A percentile compares a stretch with the other conserved stretches of the same genome.
Conservation (phyloP, 2,329 filamentous ascomycete genomes). For the Ceratocystis papillata region DNA sequence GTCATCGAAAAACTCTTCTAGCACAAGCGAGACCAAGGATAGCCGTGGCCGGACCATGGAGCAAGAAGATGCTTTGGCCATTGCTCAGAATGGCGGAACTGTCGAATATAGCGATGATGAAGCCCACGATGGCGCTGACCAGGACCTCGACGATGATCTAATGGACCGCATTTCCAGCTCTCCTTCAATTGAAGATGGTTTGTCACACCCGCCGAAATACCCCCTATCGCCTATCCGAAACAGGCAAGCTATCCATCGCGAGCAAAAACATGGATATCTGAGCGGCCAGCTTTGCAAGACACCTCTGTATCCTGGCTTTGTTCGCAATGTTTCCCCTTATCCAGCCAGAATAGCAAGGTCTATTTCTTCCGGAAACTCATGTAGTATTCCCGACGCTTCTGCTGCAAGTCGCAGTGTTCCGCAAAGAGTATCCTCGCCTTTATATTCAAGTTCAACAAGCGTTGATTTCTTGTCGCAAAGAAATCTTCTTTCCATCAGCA, state of each 20-base stretch:
- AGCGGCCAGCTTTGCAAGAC: background rate
- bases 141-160: conserved; percentile 78
- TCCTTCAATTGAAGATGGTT: conserved; percentile 98
- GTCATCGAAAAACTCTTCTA: conserved; percentile 21
- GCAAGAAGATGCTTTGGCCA: conserved; percentile 48
- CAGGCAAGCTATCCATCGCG: background rate
- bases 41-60: conserved; percentile 33
- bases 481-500: conserved; percentile 8
- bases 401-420: conserved; percentile 19
- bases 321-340: background rate
- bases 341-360: conserved; percentile 2
- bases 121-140: conserved; percentile 58
- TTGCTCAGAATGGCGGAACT: conserved; percentile 47
- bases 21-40: conserved; percentile 30
- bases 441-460: conserved; percentile 16
- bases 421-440: background rate
- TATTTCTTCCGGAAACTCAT: background rate
- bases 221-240: conserved; percentile 1
- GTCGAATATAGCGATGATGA: conserved; percentile 33
- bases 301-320: background rate
- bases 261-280: background rate
- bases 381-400: conserved; percentile 7
- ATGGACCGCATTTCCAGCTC: conserved; percentile 99
- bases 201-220: conserved; percentile 42
- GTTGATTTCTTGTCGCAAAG: conserved; percentile 18